Conservation (phyloP, 305 asterid genomes). For the Fraxinus albicans region DNA sequence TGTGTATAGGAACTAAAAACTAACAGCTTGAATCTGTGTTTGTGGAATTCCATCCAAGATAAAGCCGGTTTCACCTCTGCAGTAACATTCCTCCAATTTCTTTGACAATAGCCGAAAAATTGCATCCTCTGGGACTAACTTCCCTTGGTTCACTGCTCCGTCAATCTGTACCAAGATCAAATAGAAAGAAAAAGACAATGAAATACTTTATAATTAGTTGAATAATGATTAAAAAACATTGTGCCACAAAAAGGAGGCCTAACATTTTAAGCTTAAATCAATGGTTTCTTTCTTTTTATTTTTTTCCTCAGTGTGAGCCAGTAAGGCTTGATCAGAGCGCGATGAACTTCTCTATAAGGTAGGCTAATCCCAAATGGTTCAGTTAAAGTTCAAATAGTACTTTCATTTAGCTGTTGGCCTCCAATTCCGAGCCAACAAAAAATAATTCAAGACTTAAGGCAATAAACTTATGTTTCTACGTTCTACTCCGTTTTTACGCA, state of each 20-base stretch:
- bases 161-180: slow-evolving; percentile 51
- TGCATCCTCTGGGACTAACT: slow-evolving; percentile 73
- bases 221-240: background rate
- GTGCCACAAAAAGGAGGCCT: background rate
- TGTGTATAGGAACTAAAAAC: slow-evolving; percentile 51
- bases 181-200: background rate
- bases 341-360: background rate
- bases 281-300: background rate
- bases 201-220: background rate
- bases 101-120: slow-evolving; percentile 72
- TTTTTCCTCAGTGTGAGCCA: background rate
- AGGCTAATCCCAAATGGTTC: background rate
- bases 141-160: slow-evolving; percentile 64
- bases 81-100: slow-evolving; percentile 79
- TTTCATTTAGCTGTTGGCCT: background rate
- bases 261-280: background rate
- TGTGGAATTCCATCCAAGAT: slow-evolving; percentile 89
- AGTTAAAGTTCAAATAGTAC: background rate
- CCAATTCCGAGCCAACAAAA: background rate
- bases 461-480: no score
- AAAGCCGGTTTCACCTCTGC: slow-evolving; percentile 89
- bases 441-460: no score
- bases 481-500: no score
- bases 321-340: background rate
- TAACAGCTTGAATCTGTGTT: slow-evolving; percentile 77